These are phyloP conservation scores for Paecilomyces formosus DNA, from an alignment of 2,329 filamentous ascomycete genomes.

Conservation along the genomic window DNA sequence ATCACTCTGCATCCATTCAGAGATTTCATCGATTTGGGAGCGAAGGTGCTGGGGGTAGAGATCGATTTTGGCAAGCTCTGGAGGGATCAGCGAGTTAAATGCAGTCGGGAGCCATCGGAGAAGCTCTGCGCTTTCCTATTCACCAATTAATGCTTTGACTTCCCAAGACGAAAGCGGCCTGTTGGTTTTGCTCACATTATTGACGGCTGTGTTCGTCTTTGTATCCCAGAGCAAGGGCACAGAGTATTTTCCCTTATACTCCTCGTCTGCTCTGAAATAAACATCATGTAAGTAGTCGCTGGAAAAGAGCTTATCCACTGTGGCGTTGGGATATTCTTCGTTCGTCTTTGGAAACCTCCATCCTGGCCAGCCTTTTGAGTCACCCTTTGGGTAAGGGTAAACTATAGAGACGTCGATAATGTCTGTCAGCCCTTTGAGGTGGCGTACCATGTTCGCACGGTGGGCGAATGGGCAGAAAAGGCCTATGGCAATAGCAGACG, in stretches of 20 bases:
- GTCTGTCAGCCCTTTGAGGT: conserved; percentile 50
- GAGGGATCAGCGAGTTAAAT: conserved; percentile 45
- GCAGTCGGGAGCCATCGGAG: conserved; percentile 51
- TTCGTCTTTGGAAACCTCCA: conserved; percentile 51
- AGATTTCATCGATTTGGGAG: conserved; percentile 45
- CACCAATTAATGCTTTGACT: not conserved
- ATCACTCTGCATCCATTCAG: conserved; percentile 48
- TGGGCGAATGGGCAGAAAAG: conserved; percentile 62
- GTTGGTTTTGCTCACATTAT: conserved; percentile 35
- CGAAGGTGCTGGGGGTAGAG: conserved; percentile 48
- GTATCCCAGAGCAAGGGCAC: conserved; percentile 59
- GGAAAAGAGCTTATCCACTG: conserved; percentile 52
- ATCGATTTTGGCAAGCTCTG: conserved; percentile 35
- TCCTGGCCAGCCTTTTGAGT: conserved; percentile 55
- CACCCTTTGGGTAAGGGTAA: conserved; percentile 59
- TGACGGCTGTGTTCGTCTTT: conserved; percentile 48
- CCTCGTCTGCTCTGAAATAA: conserved; percentile 54
- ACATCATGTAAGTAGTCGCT: conserved; percentile 54
- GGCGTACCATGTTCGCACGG: conserved; percentile 49
- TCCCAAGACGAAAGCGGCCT: not conserved
- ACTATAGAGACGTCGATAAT: conserved; percentile 53
- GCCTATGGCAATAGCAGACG: conserved; percentile 23
- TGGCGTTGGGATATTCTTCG: conserved; percentile 52
- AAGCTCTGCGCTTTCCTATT: conserved; percentile 49
- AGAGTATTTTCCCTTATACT: conserved; percentile 54